Base-by-base conservation (phyloP, 108 stramenopile species). In the Schizochytrium sp. region DNA sequence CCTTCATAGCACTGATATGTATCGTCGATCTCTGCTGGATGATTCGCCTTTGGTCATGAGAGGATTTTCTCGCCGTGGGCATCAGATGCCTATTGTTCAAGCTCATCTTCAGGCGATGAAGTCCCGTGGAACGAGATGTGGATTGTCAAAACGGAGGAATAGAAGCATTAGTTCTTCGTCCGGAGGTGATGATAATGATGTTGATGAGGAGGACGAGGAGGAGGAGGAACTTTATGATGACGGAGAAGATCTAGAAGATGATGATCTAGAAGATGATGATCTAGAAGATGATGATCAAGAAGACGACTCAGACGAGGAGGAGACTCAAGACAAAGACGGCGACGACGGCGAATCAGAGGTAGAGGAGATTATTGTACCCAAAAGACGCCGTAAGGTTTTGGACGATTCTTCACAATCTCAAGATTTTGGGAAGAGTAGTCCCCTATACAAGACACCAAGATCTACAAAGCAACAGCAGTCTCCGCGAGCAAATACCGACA, bases 401-500 rank as follows among this genome's bases (percentile, higher is more conserved):
- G 64, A 69, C 42, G 64, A 3, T 44, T 69, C 64, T 15, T 69
- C 64, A 15, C 64, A 69, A 15, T 69, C 64, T 38, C 64, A 69
- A 58, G 57, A 58, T 58, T 17, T 58, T 10, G 57, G 57, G 28
- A 28, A 28, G 0, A 28, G 28, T 28, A 28, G 28, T 28, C 28
- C 28, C 28, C 28, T 28, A 28, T 28, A 28, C 28, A 28, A 28
- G 28, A 28, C 28, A 28, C 28, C 28, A 28, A 28, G 28, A 28
- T 28, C 28, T 28, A 28, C 28, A 28, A 28, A 28, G 28, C 28
- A 28, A 28, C 28, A 28, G 28, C 28, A 28, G 28, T 28, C 28
- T 28, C 28, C 28, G 28, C 28, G 28, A 28, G 28, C 28, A 28
- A 28, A 28, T 28, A 28, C 28, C 28, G 28, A 28, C 28, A 28